A percentile compares a stretch with the other conserved stretches of the same genome.
Conservation (phyloP, 2,329 filamentous ascomycete species). For the Magnaporthiopsis incrustans region DNA sequence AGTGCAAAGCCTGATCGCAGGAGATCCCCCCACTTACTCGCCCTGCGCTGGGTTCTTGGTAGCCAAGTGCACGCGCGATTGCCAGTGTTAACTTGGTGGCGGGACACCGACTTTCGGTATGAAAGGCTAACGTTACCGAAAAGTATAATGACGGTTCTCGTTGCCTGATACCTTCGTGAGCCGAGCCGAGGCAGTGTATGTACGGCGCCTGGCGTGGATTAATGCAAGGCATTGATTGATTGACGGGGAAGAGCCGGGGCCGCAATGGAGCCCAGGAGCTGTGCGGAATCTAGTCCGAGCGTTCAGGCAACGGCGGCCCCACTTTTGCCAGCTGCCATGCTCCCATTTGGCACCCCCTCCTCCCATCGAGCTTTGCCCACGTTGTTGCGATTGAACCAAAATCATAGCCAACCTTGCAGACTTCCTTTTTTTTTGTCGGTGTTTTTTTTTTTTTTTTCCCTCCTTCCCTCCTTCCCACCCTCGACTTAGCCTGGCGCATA, state of each 20-base stretch:
- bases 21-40: background rate
- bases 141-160: too few species aligned
- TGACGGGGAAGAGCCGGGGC: background rate
- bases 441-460: background rate
- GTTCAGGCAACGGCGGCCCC: background rate
- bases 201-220: background rate
- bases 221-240: background rate
- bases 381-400: background rate
- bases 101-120: too few species aligned
- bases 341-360: background rate
- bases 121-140: too few species aligned
- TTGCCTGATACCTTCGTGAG: too few species aligned
- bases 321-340: background rate
- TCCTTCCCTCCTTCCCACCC: background rate
- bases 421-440: background rate
- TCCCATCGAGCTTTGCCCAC: background rate
- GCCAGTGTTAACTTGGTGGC: too few species aligned
- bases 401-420: background rate
- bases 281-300: background rate
- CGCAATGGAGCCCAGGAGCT: background rate
- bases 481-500: conserved; percentile 4
- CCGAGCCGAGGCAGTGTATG: too few species aligned
- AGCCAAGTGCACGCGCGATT: background rate
- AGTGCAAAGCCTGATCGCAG: background rate
- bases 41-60: background rate